A percentile compares a stretch with the other conserved stretches of the same genome.
phyloP scores from a whole-genome alignment of 495 filamentous ascomycete genomes.

The Tuber umbilicatum region DNA sequence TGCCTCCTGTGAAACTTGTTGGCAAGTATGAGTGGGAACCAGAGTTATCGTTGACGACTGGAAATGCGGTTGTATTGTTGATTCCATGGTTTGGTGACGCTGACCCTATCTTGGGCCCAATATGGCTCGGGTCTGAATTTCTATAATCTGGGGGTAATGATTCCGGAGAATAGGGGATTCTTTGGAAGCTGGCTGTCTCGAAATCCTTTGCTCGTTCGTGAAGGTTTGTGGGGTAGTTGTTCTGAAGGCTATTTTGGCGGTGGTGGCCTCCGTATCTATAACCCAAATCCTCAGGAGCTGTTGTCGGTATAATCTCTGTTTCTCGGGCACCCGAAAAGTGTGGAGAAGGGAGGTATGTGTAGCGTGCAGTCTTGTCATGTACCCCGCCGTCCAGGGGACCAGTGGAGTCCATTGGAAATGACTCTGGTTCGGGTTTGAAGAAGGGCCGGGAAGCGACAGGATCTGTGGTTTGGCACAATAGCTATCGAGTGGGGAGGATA shows the following conservation, averaged over 20 bases:
- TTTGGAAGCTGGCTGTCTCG: conserved; percentile 8
- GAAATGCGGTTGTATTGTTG: neutral
- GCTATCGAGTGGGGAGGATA: conserved; percentile 23
- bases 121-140: neutral
- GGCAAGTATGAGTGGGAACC: neutral
- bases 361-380: conserved; percentile 31
- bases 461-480: conserved; percentile 33
- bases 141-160: conserved; percentile 24
- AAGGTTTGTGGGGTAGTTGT: conserved; percentile 6
- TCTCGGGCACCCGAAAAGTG: conserved; percentile 21
- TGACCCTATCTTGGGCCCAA: neutral
- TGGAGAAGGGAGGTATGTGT: conserved; percentile 27
- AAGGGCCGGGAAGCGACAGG: conserved; percentile 28
- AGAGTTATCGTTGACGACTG: neutral
- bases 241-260: conserved; percentile 18
- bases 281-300: conserved; percentile 17
- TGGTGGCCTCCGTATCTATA: conserved; percentile 22
- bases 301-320: conserved; percentile 14
- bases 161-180: conserved; percentile 29
- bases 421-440: conserved; percentile 18
- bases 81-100: neutral
- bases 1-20: neutral
- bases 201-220: conserved; percentile 18
- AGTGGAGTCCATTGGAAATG: conserved; percentile 31
- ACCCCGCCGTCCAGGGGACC: conserved; percentile 17